Evolutionary conservation across 2,329 filamentous ascomycete species (phyloP).

Genomic region (Stagonosporopsis vannaccii): DNA sequence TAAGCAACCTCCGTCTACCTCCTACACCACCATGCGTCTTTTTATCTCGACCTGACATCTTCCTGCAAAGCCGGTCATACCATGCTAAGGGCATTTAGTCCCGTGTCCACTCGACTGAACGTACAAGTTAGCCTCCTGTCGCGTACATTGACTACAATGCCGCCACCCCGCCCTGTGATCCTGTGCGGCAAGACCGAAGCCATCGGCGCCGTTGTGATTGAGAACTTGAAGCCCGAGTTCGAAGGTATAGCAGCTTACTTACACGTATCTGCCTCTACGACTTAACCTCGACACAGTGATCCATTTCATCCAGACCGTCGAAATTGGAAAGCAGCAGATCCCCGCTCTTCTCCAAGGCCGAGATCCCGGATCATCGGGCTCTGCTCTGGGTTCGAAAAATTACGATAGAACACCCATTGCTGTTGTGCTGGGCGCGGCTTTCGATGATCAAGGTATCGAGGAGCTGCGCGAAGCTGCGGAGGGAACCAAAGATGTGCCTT

Average conservation of each 20-base stretch:
- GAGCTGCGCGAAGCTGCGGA: slow-evolving; percentile 1
- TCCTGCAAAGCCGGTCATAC: background rate
- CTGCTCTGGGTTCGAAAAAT: slow-evolving; percentile 9
- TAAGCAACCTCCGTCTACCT: background rate
- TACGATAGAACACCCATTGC: slow-evolving; percentile 11
- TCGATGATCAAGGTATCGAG: slow-evolving; percentile 6
- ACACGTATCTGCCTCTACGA: background rate
- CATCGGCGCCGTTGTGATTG: slow-evolving; percentile 13
- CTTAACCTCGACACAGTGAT: slow-evolving; percentile 2
- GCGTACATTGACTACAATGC: background rate
- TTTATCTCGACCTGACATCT: background rate
- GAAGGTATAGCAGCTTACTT: slow-evolving; percentile 3
- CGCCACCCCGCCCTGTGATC: slow-evolving; percentile 7
- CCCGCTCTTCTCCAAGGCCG: slow-evolving; percentile 13
- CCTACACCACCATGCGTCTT: no score
- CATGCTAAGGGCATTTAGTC: background rate
- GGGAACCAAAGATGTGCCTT: slow-evolving; percentile 10
- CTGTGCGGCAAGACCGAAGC: slow-evolving; percentile 18
- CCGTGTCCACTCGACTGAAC: background rate
- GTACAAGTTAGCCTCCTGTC: no score
- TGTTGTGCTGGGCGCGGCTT: slow-evolving; percentile 12
- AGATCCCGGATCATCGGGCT: background rate
- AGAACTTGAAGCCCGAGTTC: slow-evolving; percentile 13
- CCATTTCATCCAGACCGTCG: slow-evolving; percentile 9
- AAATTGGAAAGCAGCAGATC: slow-evolving; percentile 11